Conservation (phyloP, 2,329 filamentous ascomycete species). For the Emmonsia crescens region DNA sequence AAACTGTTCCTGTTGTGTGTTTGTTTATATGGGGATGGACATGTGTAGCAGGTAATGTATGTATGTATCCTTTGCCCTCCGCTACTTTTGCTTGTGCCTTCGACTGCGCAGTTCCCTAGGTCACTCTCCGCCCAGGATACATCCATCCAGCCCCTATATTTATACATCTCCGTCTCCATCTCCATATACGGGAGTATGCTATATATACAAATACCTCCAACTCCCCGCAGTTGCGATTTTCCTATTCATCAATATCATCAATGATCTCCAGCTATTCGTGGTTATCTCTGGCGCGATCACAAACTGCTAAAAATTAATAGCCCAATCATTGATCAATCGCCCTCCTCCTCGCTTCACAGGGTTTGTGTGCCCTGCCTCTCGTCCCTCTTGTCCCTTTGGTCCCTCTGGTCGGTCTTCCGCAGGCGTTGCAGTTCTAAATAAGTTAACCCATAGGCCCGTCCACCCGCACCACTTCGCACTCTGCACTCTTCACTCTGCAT, state of each 20-base stretch:
- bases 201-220: not conserved
- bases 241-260: not conserved
- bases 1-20: not conserved
- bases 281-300: not conserved
- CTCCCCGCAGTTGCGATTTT: not conserved
- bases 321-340: not conserved
- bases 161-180: no score
- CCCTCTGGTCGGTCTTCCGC: no score
- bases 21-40: not conserved
- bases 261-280: conserved; percentile 3
- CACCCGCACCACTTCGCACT: no score
- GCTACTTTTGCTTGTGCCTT: not conserved
- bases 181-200: not conserved
- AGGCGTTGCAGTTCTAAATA: not conserved
- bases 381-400: not conserved
- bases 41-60: not conserved
- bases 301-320: not conserved
- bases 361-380: not conserved
- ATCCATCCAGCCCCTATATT: not conserved
- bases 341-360: not conserved
- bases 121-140: not conserved
- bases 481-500: not conserved
- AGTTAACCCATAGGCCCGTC: not conserved
- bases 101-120: not conserved
- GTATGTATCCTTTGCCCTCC: not conserved